phyloP scores from a whole-genome alignment of 2,329 filamentous ascomycete species.

The Pseudogymnoascus pannorum region DNA sequence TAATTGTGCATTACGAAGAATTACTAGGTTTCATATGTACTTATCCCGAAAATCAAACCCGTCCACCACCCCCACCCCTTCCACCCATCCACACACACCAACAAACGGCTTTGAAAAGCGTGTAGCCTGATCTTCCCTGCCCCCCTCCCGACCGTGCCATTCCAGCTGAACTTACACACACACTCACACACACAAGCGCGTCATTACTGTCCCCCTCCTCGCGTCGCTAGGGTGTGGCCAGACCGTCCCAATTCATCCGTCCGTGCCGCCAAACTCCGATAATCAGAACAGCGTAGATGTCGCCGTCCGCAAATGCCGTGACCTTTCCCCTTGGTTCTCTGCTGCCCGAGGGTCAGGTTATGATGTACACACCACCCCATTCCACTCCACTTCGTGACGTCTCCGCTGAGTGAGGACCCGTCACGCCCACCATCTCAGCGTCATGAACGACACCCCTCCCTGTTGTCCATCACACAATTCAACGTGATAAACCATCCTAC shows the following conservation, averaged over 20 bases:
- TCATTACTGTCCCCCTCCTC: background rate
- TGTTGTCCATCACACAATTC: background rate
- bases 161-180: background rate
- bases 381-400: background rate
- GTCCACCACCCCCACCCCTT: background rate
- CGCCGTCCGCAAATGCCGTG: conserved; percentile 1
- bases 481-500: too few species aligned
- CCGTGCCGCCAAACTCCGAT: conserved; percentile 5
- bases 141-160: background rate
- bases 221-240: background rate
- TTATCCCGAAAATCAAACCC: background rate
- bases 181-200: background rate
- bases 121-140: background rate
- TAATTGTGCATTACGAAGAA: conserved; percentile 3
- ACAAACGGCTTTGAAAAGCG: background rate
- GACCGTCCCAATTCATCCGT: background rate
- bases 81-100: background rate
- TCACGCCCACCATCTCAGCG: background rate
- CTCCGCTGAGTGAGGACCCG: too few species aligned
- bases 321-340: background rate
- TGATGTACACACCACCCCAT: conserved; percentile 1
- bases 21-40: conserved; percentile 7
- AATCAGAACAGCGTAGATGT: background rate
- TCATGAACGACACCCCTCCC: background rate
- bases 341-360: background rate